phyloP scores from a whole-genome alignment of 2,329 filamentous ascomycete genomes.

The Leptographium galeiforme region DNA sequence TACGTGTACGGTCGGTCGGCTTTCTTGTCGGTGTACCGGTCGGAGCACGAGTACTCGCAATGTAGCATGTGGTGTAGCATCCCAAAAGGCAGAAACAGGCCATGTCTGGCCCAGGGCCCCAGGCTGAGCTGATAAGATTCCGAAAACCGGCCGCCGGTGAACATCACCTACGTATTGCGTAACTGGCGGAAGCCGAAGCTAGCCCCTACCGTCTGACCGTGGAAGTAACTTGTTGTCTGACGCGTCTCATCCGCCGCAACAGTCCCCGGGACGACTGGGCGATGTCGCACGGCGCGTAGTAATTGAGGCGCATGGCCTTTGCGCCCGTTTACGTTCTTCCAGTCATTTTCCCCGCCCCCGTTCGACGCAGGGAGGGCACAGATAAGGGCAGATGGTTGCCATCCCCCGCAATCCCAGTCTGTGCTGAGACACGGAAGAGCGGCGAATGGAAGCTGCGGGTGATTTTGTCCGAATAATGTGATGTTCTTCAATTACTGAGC shows the following conservation, averaged over 20 bases:
- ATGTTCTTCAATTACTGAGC: no score
- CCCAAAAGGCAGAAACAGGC: background rate
- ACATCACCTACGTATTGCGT: background rate
- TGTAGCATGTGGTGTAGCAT: background rate
- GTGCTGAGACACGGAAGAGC: no score
- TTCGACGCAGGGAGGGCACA: background rate
- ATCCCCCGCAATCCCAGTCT: no score
- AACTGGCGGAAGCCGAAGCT: background rate
- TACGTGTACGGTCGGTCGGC: no score
- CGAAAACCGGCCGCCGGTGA: background rate
- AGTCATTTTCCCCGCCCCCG: no score
- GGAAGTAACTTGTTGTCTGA: background rate
- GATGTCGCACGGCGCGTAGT: background rate
- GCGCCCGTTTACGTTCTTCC: no score
- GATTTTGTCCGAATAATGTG: no score
- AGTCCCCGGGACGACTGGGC: background rate
- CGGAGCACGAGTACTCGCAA: no score
- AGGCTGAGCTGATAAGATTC: slow-evolving; percentile 1
- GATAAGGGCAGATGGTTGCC: no score
- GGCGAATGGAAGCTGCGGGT: no score
- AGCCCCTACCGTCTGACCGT: no score
- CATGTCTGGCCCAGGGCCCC: background rate
- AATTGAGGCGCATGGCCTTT: background rate
- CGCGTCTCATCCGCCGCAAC: background rate
- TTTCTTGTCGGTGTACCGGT: no score